phyloP scores from a whole-genome alignment of 345 rosid genomes.

The Ricinus communis region DNA sequence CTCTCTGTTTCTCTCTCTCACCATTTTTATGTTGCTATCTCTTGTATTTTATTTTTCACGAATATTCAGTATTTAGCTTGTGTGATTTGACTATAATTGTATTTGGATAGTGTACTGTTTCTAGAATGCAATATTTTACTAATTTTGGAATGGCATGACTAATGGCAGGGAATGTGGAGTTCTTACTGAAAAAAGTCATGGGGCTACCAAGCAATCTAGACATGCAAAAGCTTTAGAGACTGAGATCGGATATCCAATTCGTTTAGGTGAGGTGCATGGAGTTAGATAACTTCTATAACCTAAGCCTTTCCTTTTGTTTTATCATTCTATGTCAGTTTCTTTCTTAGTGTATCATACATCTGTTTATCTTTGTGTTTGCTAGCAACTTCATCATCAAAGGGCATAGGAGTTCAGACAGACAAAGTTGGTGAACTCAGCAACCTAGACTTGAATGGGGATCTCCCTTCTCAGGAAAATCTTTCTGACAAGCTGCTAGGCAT shows the following conservation, averaged over 20 bases:
- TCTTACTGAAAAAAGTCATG: constrained; percentile 20
- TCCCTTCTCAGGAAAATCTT: constrained; percentile 32
- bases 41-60: neutral
- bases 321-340: neutral
- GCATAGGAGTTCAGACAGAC: constrained; percentile 73
- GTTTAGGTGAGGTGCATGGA: constrained; percentile 31
- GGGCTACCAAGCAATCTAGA: constrained; percentile 17
- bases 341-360: neutral
- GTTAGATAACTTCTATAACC: neutral
- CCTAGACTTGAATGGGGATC: constrained; percentile 20
- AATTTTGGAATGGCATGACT: constrained; percentile 17
- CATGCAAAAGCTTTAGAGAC: constrained; percentile 28
- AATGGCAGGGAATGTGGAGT: constrained; percentile 41
- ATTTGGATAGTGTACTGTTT: neutral
- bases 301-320: neutral
- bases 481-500: constrained; percentile 55
- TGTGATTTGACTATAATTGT: neutral
- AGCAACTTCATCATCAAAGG: constrained; percentile 50
- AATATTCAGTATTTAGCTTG: neutral
- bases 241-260: constrained; percentile 26
- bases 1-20: neutral
- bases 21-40: neutral
- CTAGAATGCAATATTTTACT: neutral
- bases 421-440: constrained; percentile 16
- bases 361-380: constrained; percentile 19